Base-by-base conservation (phyloP, 2,329 filamentous ascomycete species). In the Diaporthe citriasiana region DNA sequence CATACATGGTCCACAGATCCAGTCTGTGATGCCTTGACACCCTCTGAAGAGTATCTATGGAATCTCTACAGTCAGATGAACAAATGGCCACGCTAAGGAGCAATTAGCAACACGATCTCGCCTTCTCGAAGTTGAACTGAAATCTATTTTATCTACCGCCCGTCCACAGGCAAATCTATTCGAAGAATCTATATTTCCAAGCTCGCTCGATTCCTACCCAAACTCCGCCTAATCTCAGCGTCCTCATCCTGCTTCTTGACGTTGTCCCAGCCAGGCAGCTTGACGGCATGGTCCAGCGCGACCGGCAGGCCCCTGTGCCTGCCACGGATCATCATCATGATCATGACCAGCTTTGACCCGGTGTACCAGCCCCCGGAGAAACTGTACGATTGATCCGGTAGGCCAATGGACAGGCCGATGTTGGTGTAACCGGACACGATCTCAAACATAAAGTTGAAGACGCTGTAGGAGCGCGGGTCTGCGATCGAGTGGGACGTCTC, bases 361-460 rank as follows among this genome's bases (percentile, higher is more conserved):
- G 71, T 75, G 53, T 73, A 75, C 74, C 74, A 75, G 9, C 74
- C 74, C 0, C 74, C 74, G 3, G 27, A 47, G 47, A 75, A 75
- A 19, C 74, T 75, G n/a, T 10, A 75, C 35, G 74, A 75, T 10
- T 71, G 42, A 6, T 57, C 53, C 7, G 74, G 68, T 22, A 74
- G 25, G 3, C 74, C 74, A 1, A 71, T 56, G 19, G 74, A 74
- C 4, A 71, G 30, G 0, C 74, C 74, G n/a, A 75, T 74, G 35
- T 75, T 75, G 1, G 74, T 75, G 30, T 75, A 75, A 1, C 74
- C 74, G 1, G 74, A 73, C 2, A 89, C 85, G 12, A 89, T 87
- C 78, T 91, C 89, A 74, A 91, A 91, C 2, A 89, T 79, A 72
- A 92, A 86, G 76, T 90, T 91, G 79, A 92, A 92, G 7, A 90